A percentile compares a stretch with the other conserved stretches of the same genome.
Conservation (phyloP, 768 basidiomycete genomes). For the Leucocoprinus sp. region DNA sequence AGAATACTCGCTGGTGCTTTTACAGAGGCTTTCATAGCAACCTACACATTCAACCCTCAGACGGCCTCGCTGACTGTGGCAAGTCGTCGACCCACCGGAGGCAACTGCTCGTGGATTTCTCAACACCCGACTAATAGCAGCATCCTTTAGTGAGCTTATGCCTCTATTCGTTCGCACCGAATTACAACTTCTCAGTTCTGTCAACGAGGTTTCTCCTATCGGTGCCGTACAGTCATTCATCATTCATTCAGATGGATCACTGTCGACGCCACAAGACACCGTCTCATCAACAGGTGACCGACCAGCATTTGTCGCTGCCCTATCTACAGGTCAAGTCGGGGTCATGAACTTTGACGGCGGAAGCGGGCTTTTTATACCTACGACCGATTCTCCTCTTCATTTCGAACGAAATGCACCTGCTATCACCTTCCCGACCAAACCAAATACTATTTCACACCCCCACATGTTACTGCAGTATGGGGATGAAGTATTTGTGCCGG, state of each 20-base stretch:
- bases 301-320: constrained; percentile 43
- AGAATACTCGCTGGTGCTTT: constrained; percentile 15
- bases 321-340: constrained; percentile 52
- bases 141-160: constrained; percentile 12
- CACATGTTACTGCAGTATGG: constrained; percentile 56
- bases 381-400: constrained; percentile 25
- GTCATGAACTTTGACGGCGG: constrained; percentile 53
- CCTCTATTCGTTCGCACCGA: constrained; percentile 23
- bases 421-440: constrained; percentile 45
- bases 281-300: constrained; percentile 39
- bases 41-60: constrained; percentile 12
- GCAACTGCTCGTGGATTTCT: constrained; percentile 13
- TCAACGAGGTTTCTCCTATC: constrained; percentile 40
- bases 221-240: constrained; percentile 50
- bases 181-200: constrained; percentile 36
- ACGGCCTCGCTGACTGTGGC: constrained; percentile 6
- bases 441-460: constrained; percentile 46
- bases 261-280: constrained; percentile 38
- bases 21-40: constrained; percentile 11
- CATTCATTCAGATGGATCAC: constrained; percentile 33
- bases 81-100: constrained; percentile 11
- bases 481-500: constrained; percentile 53
- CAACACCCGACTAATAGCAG: constrained; percentile 10
- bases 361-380: constrained; percentile 45
- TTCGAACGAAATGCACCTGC: constrained; percentile 30